Evolutionary conservation across 2,329 filamentous ascomycete species (phyloP).

Genomic region (Verticillium albo-atrum): DNA sequence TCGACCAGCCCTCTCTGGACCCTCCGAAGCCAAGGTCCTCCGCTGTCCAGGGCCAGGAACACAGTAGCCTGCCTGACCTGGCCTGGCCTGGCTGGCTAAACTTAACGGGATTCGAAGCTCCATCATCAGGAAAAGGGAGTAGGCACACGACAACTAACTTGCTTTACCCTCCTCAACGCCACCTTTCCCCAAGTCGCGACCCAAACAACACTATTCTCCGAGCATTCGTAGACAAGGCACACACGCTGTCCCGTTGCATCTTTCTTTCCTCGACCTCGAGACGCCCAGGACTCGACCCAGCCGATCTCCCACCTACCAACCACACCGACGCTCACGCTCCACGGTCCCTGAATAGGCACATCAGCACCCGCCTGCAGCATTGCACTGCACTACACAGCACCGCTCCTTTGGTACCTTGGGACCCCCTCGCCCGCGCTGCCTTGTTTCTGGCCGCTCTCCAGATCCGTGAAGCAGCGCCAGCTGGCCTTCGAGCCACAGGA

Average conservation of each 20-base stretch:
- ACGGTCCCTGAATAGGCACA: neutral
- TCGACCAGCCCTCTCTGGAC: neutral
- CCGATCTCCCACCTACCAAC: neutral
- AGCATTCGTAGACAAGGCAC: neutral
- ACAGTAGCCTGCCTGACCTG: neutral
- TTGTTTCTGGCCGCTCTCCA: neutral
- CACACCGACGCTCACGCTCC: neutral
- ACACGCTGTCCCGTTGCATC: neutral
- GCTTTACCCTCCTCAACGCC: neutral
- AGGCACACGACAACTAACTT: neutral
- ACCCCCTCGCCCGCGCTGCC: neutral
- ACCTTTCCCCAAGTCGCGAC: neutral
- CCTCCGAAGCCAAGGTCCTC: neutral
- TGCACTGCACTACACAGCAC: neutral
- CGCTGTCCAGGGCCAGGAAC: neutral
- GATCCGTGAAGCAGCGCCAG: neutral
- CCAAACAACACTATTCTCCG: neutral
- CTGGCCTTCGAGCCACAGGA: neutral
- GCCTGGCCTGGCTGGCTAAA: neutral
- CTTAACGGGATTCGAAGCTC: neutral
- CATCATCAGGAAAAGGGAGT: neutral
- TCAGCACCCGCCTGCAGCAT: neutral
- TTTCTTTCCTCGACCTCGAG: neutral
- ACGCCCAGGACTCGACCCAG: neutral
- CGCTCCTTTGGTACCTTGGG: neutral